Evolutionary conservation across 2,329 filamentous ascomycete genomes (phyloP), one percentile per base, ranked within the genome.

Genomic region (Chaetomium strumarium): DNA sequence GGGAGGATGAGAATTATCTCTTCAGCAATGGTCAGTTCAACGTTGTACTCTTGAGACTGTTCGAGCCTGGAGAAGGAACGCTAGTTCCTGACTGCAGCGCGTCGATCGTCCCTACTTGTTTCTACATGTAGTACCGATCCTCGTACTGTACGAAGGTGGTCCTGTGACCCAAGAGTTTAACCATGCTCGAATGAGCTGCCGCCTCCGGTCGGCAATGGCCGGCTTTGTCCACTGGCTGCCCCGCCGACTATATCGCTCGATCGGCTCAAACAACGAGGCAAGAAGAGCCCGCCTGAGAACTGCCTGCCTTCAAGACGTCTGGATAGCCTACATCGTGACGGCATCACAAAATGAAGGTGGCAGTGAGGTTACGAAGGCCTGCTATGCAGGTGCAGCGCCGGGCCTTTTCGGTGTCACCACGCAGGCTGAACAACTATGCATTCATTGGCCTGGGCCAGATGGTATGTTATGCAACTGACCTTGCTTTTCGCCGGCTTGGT

Each of bases 401-500:
- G 49, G 67, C 67, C n/a, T 82, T 83, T 62, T 75, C 77, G 17
- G 71, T 69, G 10, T 74, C 79, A 46, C 51, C 74, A 11, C 64
- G 68, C 29, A 68, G 75, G 53, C 62, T 76, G 49, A 76, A 81
- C 41, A 75, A 67, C 41, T 83, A 81, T 67, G 79, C 74, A 62
- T 83, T 83, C 61, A 74, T 83, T 51, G 80, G 80, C 13, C 67
- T 83, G 13, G 80, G 80, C 6, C 79, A 82, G 57, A 83, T 83
- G 80, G 79, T 82, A 68, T 30, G 72, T 62, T 43, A 19, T 30
- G 9, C 36, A 6, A 38, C 29, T 37, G n/a, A 14, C 33, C 10
- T 10, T 9, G n/a, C 50, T n/a, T 7, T 33, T n/a, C n/a, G 38
- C 17, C 17, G 38, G 2, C n/a, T 4, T 24, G 34, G 13, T 29